phyloP scores from a whole-genome alignment of 192 early-diverging fungal genomes.

The Linnemannia exigua region DNA sequence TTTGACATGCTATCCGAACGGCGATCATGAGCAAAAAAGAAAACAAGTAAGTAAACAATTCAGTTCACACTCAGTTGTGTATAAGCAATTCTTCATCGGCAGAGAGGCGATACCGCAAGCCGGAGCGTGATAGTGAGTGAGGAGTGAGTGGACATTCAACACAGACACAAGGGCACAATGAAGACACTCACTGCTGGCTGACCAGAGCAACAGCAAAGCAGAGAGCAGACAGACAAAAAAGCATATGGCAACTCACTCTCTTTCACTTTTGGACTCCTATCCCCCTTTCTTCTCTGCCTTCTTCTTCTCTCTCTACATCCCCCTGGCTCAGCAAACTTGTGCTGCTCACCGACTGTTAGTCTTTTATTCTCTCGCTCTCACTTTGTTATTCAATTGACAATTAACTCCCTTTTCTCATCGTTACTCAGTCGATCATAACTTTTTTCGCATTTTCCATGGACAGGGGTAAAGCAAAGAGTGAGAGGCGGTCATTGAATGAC shows the following conservation, averaged over 20 bases:
- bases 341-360: neutral
- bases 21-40: neutral
- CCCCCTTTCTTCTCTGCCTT: neutral
- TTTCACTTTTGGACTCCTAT: slow-evolving; percentile 2
- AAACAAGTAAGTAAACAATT: neutral
- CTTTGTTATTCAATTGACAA: slow-evolving; percentile 6
- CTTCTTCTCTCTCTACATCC: neutral
- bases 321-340: neutral
- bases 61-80: neutral
- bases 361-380: neutral
- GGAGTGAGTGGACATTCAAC: neutral
- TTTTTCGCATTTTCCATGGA: neutral
- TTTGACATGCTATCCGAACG: slow-evolving; percentile 1
- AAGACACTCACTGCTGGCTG: neutral
- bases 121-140: neutral
- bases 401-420: neutral
- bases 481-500: slow-evolving; percentile 16
- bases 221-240: neutral
- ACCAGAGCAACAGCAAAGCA: neutral
- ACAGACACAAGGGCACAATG: neutral
- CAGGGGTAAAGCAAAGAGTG: neutral
- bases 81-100: slow-evolving; percentile 2
- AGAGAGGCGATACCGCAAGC: slow-evolving; percentile 5
- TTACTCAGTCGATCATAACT: slow-evolving; percentile 11
- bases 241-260: slow-evolving; percentile 3